Evolutionary conservation across 768 basidiomycete species (phyloP).

Genomic region (Tylopilus plumbeoviolaceoides): DNA sequence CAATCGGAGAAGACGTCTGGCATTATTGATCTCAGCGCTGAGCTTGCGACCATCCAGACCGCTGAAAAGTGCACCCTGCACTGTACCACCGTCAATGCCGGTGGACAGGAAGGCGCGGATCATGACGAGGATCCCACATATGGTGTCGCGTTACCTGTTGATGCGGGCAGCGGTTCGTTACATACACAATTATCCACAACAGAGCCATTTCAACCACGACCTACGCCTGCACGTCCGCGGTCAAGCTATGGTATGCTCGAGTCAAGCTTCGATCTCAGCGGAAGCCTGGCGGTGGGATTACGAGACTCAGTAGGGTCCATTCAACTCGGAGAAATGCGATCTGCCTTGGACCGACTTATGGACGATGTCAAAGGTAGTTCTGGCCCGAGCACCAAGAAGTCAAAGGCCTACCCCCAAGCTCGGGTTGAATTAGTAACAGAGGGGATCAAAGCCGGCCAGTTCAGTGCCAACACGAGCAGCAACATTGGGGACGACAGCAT

Average conservation of each 20-base stretch:
- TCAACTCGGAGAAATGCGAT: conserved; percentile 66
- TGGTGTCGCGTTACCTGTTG: background rate
- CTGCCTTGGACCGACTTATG: conserved; percentile 69
- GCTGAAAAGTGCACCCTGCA: conserved; percentile 41
- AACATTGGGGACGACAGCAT: conserved; percentile 27
- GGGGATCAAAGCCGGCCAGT: conserved; percentile 30
- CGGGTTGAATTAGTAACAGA: conserved; percentile 30
- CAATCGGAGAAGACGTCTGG: conserved; percentile 39
- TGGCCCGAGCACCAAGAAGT: conserved; percentile 22
- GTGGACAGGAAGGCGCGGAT: background rate
- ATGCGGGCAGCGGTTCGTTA: background rate
- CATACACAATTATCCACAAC: background rate
- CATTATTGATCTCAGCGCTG: conserved; percentile 37
- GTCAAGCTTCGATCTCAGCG: conserved; percentile 23
- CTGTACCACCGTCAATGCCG: background rate
- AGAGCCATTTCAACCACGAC: conserved; percentile 8
- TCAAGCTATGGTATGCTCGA: conserved; percentile 19
- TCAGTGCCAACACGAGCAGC: conserved; percentile 35
- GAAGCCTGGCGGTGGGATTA: conserved; percentile 20
- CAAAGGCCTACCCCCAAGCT: conserved; percentile 13
- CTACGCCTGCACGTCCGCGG: conserved; percentile 6
- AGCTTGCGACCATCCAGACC: conserved; percentile 46
- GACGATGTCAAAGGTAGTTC: conserved; percentile 49
- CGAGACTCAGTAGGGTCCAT: conserved; percentile 46
- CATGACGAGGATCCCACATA: background rate